Evolutionary conservation across 768 basidiomycete genomes (phyloP).

Genomic region (Leccinum variicolor): DNA sequence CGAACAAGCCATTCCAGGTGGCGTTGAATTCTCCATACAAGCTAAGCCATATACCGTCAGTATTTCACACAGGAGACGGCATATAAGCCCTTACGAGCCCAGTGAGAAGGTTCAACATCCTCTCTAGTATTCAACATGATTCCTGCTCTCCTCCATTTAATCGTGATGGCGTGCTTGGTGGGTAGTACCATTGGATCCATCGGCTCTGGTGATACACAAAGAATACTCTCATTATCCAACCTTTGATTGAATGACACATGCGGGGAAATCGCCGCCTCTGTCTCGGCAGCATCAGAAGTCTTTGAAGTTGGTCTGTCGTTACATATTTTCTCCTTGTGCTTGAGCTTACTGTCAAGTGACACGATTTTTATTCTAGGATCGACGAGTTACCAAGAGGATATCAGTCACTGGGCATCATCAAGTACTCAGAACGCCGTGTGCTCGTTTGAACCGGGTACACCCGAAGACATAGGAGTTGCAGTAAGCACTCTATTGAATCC

Average conservation of each 20-base stretch:
- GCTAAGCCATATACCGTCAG: neutral
- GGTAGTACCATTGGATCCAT: neutral
- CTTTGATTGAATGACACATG: neutral
- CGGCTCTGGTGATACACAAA: neutral
- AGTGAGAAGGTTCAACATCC: neutral
- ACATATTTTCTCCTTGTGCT: too few species aligned
- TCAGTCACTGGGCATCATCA: slow-evolving; percentile 48
- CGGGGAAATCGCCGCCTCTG: too few species aligned
- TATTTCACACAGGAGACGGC: neutral
- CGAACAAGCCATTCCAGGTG: neutral
- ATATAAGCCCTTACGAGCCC: neutral
- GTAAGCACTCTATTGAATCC: slow-evolving; percentile 27
- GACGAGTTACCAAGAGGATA: neutral
- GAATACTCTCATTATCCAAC: too few species aligned
- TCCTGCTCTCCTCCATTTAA: neutral
- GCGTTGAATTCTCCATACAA: neutral
- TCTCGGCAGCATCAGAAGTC: too few species aligned
- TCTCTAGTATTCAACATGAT: neutral
- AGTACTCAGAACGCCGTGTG: slow-evolving; percentile 46
- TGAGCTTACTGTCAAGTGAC: too few species aligned
- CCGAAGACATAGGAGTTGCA: slow-evolving; percentile 47
- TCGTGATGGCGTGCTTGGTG: neutral
- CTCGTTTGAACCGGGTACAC: slow-evolving; percentile 55
- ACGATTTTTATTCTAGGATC: neutral
- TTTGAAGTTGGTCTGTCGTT: too few species aligned